These are phyloP conservation scores for Talaromyces adpressus DNA, from an alignment of 495 filamentous ascomycete species.

Conservation along the genomic window DNA sequence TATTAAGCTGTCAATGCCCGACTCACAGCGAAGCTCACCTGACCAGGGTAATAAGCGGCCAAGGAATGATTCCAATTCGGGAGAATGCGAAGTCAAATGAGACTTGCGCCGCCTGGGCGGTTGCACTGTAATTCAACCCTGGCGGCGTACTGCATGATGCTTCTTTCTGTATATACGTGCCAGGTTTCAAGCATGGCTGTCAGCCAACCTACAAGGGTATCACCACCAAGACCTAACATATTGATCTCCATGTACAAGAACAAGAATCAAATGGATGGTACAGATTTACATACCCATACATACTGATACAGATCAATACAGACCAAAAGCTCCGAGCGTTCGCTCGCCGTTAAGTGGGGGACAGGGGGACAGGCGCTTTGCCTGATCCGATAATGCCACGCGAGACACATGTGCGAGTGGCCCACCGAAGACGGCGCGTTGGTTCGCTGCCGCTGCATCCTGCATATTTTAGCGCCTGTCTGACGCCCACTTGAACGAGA, in stretches of 20 bases:
- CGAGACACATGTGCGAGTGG: slow-evolving; percentile 2
- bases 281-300: background rate
- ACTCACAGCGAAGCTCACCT: background rate
- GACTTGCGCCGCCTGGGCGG: background rate
- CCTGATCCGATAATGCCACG: background rate
- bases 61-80: background rate
- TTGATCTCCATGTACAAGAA: background rate
- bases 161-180: background rate
- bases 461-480: background rate
- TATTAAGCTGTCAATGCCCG: background rate
- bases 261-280: background rate
- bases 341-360: background rate
- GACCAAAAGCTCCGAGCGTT: background rate
- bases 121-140: background rate
- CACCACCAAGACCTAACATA: background rate
- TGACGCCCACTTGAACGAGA: background rate
- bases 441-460: background rate
- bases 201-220: background rate
- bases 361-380: background rate
- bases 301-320: background rate
- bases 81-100: background rate
- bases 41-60: background rate
- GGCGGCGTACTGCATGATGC: background rate
- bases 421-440: background rate
- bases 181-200: background rate